These are phyloP conservation scores for Chalciporus piperatus DNA, from an alignment of 768 basidiomycete species.

Conservation along the genomic window DNA sequence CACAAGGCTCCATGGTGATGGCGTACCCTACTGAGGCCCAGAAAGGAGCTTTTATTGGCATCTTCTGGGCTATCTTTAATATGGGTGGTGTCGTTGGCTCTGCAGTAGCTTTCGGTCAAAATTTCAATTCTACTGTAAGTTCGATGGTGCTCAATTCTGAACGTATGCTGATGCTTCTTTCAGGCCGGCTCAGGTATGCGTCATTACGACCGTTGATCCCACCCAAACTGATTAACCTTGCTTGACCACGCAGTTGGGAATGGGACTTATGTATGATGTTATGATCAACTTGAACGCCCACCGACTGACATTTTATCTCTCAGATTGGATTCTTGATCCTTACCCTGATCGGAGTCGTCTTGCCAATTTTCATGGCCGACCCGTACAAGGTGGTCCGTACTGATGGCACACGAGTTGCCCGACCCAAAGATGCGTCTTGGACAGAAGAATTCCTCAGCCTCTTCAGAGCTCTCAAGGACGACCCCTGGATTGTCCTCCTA, in stretches of 20 bases:
- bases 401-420: conserved; percentile 65
- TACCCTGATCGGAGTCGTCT: conserved; percentile 60
- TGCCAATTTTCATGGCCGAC: conserved; percentile 67
- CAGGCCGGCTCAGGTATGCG: conserved; percentile 30
- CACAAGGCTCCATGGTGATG: conserved; percentile 54
- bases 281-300: not conserved
- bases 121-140: conserved; percentile 59
- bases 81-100: conserved; percentile 77
- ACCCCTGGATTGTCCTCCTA: conserved; percentile 69
- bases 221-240: not conserved
- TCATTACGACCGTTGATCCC: not conserved
- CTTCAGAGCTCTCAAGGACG: conserved; percentile 62
- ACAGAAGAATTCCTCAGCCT: conserved; percentile 68
- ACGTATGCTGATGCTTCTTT: not conserved
- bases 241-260: conserved; percentile 50
- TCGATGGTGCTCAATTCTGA: not conserved
- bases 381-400: conserved; percentile 73
- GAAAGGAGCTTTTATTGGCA: conserved; percentile 48
- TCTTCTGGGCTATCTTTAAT: conserved; percentile 76
- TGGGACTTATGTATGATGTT: conserved; percentile 62
- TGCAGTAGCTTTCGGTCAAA: conserved; percentile 69
- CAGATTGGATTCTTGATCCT: conserved; percentile 78
- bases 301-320: not conserved
- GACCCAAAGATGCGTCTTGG: conserved; percentile 69
- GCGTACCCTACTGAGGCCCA: conserved; percentile 54